These are phyloP conservation scores for Cladosporium sp. DNA, from an alignment of 2,329 filamentous ascomycete genomes.

Conservation along the genomic window DNA sequence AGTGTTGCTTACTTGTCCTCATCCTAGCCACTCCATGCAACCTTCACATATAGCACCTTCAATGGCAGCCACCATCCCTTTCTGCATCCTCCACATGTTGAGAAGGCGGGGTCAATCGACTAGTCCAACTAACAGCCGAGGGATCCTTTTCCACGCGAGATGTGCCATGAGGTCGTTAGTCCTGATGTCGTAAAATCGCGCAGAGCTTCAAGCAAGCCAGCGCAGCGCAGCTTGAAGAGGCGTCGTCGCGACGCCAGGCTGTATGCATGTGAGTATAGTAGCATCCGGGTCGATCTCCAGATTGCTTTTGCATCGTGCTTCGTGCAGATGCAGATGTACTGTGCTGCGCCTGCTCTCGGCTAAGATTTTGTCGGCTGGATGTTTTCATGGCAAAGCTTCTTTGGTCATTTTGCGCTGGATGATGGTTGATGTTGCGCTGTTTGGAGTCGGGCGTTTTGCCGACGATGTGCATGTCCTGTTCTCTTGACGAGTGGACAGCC, in stretches of 20 bases:
- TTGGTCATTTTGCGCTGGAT: neutral
- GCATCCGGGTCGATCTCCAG: neutral
- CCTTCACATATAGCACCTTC: neutral
- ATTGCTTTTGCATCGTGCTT: neutral
- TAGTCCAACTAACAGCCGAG: conserved; percentile 4
- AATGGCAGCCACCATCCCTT: neutral
- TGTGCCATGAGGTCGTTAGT: neutral
- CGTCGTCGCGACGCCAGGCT: neutral
- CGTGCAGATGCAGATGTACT: neutral
- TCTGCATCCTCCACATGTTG: neutral
- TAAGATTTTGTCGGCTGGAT: neutral
- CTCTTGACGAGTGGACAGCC: neutral
- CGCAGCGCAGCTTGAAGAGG: conserved; percentile 8
- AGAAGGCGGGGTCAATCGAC: conserved; percentile 8
- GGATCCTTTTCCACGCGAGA: neutral
- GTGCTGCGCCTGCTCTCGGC: neutral
- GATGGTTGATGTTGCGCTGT: too few species aligned
- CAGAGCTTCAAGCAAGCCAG: conserved; percentile 7
- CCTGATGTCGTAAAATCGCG: conserved; percentile 15
- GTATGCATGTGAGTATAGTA: neutral
- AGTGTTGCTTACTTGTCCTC: neutral
- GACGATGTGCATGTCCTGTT: neutral
- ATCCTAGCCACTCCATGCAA: neutral
- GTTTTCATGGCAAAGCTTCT: neutral
- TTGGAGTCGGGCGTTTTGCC: neutral